phyloP scores from a whole-genome alignment of 257 asterid species.

The Cinchona pubescens region DNA sequence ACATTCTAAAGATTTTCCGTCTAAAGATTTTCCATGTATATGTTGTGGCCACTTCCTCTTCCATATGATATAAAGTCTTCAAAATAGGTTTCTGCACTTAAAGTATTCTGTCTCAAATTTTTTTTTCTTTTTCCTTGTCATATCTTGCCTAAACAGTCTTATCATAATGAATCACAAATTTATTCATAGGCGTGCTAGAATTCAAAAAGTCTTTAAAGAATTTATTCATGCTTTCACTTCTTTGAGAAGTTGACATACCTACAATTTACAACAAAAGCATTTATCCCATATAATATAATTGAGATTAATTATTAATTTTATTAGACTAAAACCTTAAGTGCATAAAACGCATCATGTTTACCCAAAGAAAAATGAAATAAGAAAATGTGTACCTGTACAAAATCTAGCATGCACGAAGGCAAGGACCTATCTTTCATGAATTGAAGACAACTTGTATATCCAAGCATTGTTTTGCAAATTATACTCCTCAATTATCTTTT shows the following conservation, averaged over 20 bases:
- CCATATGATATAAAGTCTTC: background rate
- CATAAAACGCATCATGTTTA: too few relatives aligned
- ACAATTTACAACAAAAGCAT: too few relatives aligned
- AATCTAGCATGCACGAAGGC: too few relatives aligned
- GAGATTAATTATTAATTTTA: too few relatives aligned
- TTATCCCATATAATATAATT: too few relatives aligned
- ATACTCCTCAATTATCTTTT: constrained; percentile 36
- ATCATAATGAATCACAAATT: constrained; percentile 30
- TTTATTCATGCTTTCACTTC: too few relatives aligned
- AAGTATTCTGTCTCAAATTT: background rate
- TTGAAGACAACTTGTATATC: constrained; percentile 33
- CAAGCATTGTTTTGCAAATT: constrained; percentile 29
- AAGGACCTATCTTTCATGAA: constrained; percentile 39
- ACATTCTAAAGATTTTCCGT: constrained; percentile 4
- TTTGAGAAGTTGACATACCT: background rate
- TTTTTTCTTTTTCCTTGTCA: background rate
- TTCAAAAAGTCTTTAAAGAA: too few relatives aligned
- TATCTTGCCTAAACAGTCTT: constrained; percentile 16
- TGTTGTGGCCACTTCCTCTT: background rate
- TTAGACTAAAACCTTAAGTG: too few relatives aligned
- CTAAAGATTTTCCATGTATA: too few relatives aligned
- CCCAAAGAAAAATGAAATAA: too few relatives aligned
- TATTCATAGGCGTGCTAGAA: too few relatives aligned
- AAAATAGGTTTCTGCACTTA: background rate
- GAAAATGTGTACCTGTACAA: too few relatives aligned